A percentile compares a stretch with the other conserved stretches of the same genome.
Conservation (phyloP, 2,329 filamentous ascomycete species). For the Botrytis paeoniae region DNA sequence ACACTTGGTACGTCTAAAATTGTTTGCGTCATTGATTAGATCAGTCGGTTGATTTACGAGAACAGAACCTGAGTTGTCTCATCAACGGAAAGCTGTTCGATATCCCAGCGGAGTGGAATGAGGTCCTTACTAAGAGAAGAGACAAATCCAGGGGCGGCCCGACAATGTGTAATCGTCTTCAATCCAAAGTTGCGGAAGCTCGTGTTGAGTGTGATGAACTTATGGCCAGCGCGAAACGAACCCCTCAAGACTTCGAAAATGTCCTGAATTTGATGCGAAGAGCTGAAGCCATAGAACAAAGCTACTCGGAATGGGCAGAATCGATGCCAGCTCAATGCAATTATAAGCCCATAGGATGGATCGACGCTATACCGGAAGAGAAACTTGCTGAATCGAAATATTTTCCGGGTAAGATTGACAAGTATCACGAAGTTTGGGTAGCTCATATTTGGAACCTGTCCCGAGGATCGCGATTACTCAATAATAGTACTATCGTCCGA, state of each 20-base stretch:
- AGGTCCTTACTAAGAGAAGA: background rate
- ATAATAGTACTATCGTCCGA: constrained; percentile 54
- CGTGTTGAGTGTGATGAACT: constrained; percentile 14
- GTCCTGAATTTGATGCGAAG: constrained; percentile 50
- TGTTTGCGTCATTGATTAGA: background rate
- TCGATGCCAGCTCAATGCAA: constrained; percentile 48
- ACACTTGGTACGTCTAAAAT: constrained; percentile 3
- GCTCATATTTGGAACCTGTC: constrained; percentile 57
- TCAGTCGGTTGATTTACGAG: background rate
- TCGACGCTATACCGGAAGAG: constrained; percentile 38
- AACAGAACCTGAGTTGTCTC: constrained; percentile 11
- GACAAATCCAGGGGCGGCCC: background rate
- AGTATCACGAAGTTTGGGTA: constrained; percentile 57
- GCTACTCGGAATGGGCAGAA: constrained; percentile 49
- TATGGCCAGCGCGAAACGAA: constrained; percentile 12
- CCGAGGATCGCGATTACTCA: constrained; percentile 51
- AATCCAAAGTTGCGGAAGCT: constrained; percentile 10
- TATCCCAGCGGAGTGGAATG: constrained; percentile 8
- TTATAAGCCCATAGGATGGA: constrained; percentile 53
- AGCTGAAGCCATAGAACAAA: constrained; percentile 50
- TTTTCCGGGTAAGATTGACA: constrained; percentile 55
- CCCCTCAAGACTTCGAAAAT: constrained; percentile 8
- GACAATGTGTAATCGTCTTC: constrained; percentile 14
- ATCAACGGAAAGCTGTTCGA: constrained; percentile 14
- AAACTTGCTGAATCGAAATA: background rate